Evolutionary conservation across 495 filamentous ascomycete genomes (phyloP), one percentile per base, ranked within the genome.

Genomic region (Aspergillus nanangensis): DNA sequence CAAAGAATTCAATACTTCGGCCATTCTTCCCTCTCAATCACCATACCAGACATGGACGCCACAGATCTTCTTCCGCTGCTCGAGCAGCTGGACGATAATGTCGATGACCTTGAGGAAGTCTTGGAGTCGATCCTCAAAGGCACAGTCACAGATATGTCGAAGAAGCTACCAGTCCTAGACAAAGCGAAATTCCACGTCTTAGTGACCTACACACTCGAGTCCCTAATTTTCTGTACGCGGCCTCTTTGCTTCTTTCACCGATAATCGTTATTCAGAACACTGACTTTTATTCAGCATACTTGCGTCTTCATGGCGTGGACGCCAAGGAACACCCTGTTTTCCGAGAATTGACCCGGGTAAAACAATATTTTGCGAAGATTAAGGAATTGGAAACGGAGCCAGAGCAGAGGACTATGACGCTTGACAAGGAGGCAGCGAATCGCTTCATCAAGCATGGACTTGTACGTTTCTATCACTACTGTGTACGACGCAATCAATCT

Each of bases 351-450:
- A 81, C 79, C 4, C 80, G 93, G 38, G 84, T 96, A 41, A 88
- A 79, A 60, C 84, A 90, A 61, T 96, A 96, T 65, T 90, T 94
- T 57, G 80, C 81, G n/a, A 98, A 97, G 70, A 90, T 96, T 56
- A 86, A 94, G 60, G 65, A 59, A 24, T 66, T 79, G 40, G 80
- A 87, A 58, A 65, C 52, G 1, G 67, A 65, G 23, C 67, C 78
- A 0, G 72, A 74, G 35, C 71, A 75, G 41, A 75, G 79, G 47
- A 75, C 77, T 18, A 67, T 79, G 56, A 79, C 64, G 5, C 68
- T 98, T 18, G 86, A 98, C 55, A 95, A 87, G 55, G 74, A 77
- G 44, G 93, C 88, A 21, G 90, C 88, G 21, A 75, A 72, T 19
- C 76, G 93, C 44, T 88, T 98, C 50, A 81, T 98, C 47, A 85